These are phyloP conservation scores for Eruca vesicaria DNA, from an alignment of 441 rosid species.

Conservation along the genomic window DNA sequence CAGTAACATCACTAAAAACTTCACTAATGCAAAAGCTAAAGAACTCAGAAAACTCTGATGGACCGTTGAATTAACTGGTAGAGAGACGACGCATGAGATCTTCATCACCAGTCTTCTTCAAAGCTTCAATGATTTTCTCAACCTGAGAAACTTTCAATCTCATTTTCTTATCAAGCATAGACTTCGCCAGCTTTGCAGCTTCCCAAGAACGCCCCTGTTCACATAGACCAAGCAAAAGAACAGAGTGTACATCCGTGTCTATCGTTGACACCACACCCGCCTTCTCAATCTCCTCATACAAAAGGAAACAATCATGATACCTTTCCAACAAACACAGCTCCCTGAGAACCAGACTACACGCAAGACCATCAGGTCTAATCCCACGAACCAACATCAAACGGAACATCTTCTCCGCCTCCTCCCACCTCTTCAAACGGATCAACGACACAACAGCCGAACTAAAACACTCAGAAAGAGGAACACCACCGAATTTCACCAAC, in stretches of 20 bases:
- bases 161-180: slow-evolving; percentile 54
- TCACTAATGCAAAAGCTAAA: too few species aligned
- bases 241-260: slow-evolving; percentile 58
- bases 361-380: slow-evolving; percentile 62
- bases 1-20: too few species aligned
- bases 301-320: slow-evolving; percentile 53
- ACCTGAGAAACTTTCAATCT: slow-evolving; percentile 38
- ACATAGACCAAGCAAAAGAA: slow-evolving; percentile 58
- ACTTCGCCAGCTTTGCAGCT: slow-evolving; percentile 61
- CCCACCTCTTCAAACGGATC: slow-evolving; percentile 43
- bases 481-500: slow-evolving; percentile 47
- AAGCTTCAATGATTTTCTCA: slow-evolving; percentile 40
- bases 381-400: slow-evolving; percentile 47
- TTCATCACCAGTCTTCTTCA: slow-evolving; percentile 47
- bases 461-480: slow-evolving; percentile 61
- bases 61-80: background rate
- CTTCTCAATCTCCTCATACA: slow-evolving; percentile 54
- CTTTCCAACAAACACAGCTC: slow-evolving; percentile 54
- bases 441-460: slow-evolving; percentile 59
- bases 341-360: slow-evolving; percentile 62
- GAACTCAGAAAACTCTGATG: too few species aligned
- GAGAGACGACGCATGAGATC: slow-evolving; percentile 44
- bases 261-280: slow-evolving; percentile 42
- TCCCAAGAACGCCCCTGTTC: slow-evolving; percentile 46
- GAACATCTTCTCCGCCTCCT: slow-evolving; percentile 64